A percentile compares a stretch with the other conserved stretches of the same genome.
phyloP scores from a whole-genome alignment of 2,329 filamentous ascomycete species.

The Fusarium miscanthi region DNA sequence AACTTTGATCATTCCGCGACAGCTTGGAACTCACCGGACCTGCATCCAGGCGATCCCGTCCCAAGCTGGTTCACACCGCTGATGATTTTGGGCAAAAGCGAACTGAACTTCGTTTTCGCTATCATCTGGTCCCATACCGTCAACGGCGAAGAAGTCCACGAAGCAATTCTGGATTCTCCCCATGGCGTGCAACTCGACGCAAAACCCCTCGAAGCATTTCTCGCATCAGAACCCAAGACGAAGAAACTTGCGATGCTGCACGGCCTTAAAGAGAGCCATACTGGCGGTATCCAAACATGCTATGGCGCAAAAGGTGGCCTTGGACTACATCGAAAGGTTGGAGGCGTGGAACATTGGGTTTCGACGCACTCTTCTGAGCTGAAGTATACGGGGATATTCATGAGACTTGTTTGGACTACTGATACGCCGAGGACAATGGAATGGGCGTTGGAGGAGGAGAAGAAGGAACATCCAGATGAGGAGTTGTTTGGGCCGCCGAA shows the following conservation, averaged over 20 bases:
- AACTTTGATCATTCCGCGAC: neutral
- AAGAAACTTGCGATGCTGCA: slow-evolving; percentile 42
- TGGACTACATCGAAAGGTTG: slow-evolving; percentile 33
- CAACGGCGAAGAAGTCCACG: slow-evolving; percentile 24
- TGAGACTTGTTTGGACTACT: slow-evolving; percentile 19
- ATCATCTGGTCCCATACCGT: slow-evolving; percentile 38
- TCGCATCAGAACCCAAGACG: slow-evolving; percentile 30
- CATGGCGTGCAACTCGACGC: slow-evolving; percentile 36
- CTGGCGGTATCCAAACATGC: slow-evolving; percentile 5
- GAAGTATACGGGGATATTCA: slow-evolving; percentile 26
- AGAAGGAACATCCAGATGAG: neutral
- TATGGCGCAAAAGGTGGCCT: slow-evolving; percentile 34
- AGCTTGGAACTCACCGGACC: slow-evolving; percentile 26
- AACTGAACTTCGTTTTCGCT: slow-evolving; percentile 37
- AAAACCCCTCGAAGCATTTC: slow-evolving; percentile 34
- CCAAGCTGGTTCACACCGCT: slow-evolving; percentile 39
- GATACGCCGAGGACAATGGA: slow-evolving; percentile 33
- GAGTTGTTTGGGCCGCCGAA: slow-evolving; percentile 5
- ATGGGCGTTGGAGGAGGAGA: slow-evolving; percentile 38
- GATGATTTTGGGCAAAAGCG: slow-evolving; percentile 20
- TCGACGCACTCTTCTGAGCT: slow-evolving; percentile 26
- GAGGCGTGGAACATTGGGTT: slow-evolving; percentile 40
- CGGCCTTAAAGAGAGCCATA: slow-evolving; percentile 38
- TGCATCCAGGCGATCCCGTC: slow-evolving; percentile 38
- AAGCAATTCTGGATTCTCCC: slow-evolving; percentile 36